Percentiles rank a stretch among this genome's conserved stretches.
phyloP scores from a whole-genome alignment of 768 basidiomycete genomes.

The Crassisporium funariophilum region DNA sequence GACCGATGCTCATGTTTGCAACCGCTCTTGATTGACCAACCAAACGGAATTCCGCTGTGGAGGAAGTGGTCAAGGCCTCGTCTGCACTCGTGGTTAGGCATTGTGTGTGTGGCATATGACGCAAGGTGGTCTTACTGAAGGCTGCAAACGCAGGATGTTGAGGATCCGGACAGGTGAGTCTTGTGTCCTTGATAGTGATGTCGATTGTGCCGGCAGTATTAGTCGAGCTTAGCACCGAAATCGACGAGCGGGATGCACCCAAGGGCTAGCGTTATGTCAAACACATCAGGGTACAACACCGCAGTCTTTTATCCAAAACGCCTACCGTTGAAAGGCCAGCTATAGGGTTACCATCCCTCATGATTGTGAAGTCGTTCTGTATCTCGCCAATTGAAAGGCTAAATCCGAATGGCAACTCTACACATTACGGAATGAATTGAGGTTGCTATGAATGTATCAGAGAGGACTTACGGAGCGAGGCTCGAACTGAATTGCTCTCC shows the following conservation, averaged over 20 bases:
- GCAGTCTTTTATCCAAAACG: not conserved
- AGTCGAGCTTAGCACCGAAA: conserved; percentile 51
- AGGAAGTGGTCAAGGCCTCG: conserved; percentile 53
- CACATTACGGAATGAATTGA: conserved; percentile 2
- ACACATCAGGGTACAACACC: not conserved
- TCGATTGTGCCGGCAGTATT: conserved; percentile 66
- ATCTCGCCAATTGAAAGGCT: conserved; percentile 58
- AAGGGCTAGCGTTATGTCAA: conserved; percentile 43
- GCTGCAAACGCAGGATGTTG: conserved; percentile 54
- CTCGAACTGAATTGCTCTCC: conserved; percentile 60
- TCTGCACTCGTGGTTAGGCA: conserved; percentile 36
- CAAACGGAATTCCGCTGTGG: conserved; percentile 53
- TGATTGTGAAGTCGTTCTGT: conserved; percentile 64
- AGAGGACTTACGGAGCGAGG: conserved; percentile 48
- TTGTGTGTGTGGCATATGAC: conserved; percentile 1
- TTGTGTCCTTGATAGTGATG: conserved; percentile 59
- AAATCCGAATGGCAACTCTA: conserved; percentile 77
- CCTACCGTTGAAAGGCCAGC: conserved; percentile 62
- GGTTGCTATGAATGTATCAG: not conserved
- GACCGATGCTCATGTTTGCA: conserved; percentile 62
- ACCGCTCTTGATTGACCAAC: conserved; percentile 61
- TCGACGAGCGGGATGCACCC: conserved; percentile 63
- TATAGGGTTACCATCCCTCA: conserved; percentile 50
- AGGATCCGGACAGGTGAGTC: conserved; percentile 46
- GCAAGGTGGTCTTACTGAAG: conserved; percentile 50